These are phyloP conservation scores for grape (Vitis vinifera) DNA, from an alignment of 164 flowering plant species.

Conservation along the genomic window DNA sequence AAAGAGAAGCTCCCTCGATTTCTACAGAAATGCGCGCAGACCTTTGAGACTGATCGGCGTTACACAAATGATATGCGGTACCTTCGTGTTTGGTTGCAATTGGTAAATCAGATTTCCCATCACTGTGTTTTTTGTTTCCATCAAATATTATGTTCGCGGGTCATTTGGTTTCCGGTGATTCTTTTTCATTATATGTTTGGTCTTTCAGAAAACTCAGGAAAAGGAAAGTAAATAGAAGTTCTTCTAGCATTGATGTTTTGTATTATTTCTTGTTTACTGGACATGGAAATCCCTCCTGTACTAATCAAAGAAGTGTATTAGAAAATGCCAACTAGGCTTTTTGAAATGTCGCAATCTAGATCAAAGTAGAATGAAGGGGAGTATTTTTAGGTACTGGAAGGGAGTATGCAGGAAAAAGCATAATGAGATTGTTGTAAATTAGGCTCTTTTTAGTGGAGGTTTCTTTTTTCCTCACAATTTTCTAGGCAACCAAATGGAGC, in stretches of 20 bases:
- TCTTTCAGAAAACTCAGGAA: too few relatives aligned
- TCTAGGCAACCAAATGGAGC: neutral
- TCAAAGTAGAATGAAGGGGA: too few relatives aligned
- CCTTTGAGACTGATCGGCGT: slow-evolving; percentile 60
- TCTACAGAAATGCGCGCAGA: slow-evolving; percentile 79
- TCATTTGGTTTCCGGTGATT: neutral
- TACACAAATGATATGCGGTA: slow-evolving; percentile 80
- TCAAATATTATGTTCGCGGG: neutral
- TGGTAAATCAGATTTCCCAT: slow-evolving; percentile 47
- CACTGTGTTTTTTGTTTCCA: neutral
- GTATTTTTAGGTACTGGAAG: too few relatives aligned
- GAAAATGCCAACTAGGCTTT: too few relatives aligned
- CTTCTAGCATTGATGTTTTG: too few relatives aligned
- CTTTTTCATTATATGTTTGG: neutral
- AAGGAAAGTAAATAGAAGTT: too few relatives aligned
- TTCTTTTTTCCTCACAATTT: neutral
- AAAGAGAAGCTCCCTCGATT: slow-evolving; percentile 90
- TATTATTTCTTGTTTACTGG: too few relatives aligned
- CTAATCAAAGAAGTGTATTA: too few relatives aligned
- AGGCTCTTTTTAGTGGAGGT: neutral
- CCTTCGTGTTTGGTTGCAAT: slow-evolving; percentile 84
- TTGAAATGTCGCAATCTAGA: too few relatives aligned
- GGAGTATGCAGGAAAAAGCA: too few relatives aligned
- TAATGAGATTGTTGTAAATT: neutral
- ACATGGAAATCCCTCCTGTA: too few relatives aligned